Evolutionary conservation across 768 basidiomycete species (phyloP).

Genomic region (Collybia mongolica): DNA sequence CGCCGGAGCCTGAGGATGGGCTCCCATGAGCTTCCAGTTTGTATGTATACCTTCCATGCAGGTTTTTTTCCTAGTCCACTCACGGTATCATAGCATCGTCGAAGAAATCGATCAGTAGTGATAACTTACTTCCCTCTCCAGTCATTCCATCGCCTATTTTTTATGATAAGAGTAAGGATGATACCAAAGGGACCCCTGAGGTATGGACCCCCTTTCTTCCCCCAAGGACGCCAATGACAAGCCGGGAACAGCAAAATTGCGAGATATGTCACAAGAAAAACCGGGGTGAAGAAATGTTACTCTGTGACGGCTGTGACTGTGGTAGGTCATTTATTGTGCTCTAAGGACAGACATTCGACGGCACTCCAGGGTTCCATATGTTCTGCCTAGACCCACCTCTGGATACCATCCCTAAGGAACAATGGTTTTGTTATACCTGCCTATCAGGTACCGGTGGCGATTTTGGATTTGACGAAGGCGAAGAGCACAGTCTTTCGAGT

Average conservation of each 20-base stretch:
- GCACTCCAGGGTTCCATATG: conserved; percentile 83
- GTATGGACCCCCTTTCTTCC: conserved; percentile 37
- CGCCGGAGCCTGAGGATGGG: conserved; percentile 53
- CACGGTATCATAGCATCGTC: conserved; percentile 26
- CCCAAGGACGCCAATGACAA: conserved; percentile 22
- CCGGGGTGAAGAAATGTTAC: conserved; percentile 86
- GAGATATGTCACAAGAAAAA: conserved; percentile 93
- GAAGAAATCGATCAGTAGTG: conserved; percentile 28
- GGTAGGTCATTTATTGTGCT: conserved; percentile 25
- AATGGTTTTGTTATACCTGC: conserved; percentile 96
- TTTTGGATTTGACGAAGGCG: conserved; percentile 97
- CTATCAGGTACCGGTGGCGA: conserved; percentile 90
- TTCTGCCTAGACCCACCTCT: conserved; percentile 95
- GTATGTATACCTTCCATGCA: conserved; percentile 27
- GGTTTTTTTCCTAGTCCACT: conserved; percentile 7
- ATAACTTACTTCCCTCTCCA: conserved; percentile 24
- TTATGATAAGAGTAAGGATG: conserved; percentile 43
- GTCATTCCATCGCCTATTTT: conserved; percentile 45
- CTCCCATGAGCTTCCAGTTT: conserved; percentile 45
- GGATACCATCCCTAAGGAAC: conserved; percentile 80
- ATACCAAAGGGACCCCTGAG: conserved; percentile 49
- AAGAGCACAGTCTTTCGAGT: conserved; percentile 89
- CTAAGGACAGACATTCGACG: conserved; percentile 11
- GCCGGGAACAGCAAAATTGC: conserved; percentile 65
- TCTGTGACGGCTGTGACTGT: conserved; percentile 52